Conservation (phyloP, 2,329 filamentous ascomycete genomes). For the Cadophora luteo-olivacea region DNA sequence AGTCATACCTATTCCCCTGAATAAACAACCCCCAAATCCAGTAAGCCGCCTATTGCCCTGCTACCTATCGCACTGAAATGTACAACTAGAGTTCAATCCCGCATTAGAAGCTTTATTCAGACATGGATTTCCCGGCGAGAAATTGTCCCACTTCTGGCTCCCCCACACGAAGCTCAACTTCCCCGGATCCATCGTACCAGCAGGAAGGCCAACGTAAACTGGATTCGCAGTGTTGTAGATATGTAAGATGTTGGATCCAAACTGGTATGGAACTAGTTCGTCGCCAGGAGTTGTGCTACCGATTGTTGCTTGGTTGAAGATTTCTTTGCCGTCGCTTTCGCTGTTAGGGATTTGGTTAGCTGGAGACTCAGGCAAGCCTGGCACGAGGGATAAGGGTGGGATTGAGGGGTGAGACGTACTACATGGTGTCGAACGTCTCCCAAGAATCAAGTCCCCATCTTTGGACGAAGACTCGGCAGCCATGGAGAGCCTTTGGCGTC, state of each 20-base stretch:
- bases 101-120: not conserved
- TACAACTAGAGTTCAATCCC: not conserved
- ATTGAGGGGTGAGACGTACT: conserved; percentile 2
- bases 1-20: no score
- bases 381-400: not conserved
- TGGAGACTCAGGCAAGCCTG: not conserved
- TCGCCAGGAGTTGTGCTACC: conserved; percentile 16
- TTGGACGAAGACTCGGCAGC: conserved; percentile 18
- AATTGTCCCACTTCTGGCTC: conserved; percentile 4
- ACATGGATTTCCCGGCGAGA: conserved; percentile 1
- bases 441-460: conserved; percentile 18
- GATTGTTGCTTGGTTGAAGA: conserved; percentile 10
- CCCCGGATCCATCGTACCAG: not conserved
- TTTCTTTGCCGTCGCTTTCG: not conserved
- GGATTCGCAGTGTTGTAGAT: conserved; percentile 21
- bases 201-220: not conserved
- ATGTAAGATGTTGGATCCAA: conserved; percentile 20
- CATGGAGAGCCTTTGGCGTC: conserved; percentile 5
- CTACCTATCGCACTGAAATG: conserved; percentile 2
- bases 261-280: conserved; percentile 16
- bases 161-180: conserved; percentile 15
- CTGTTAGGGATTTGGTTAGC: not conserved
- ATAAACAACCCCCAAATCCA: no score
- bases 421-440: conserved; percentile 12
- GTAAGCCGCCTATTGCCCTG: no score